Evolutionary conservation across 192 early-diverging fungal genomes (phyloP).

Genomic region (Podila epicladia): DNA sequence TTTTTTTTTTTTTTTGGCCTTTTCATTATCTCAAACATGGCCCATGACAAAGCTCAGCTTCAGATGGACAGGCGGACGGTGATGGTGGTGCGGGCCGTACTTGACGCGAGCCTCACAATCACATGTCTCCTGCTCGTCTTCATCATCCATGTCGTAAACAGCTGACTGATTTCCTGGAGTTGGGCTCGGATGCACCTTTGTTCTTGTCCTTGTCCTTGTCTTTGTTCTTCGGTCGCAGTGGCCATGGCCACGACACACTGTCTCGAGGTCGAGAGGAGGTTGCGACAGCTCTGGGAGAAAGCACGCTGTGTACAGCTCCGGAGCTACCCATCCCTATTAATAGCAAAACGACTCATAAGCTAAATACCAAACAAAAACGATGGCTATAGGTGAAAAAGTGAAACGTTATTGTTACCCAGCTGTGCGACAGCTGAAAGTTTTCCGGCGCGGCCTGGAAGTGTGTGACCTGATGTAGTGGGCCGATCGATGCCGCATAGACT

Average conservation of each 20-base stretch:
- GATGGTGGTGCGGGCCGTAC: slow-evolving; percentile 10
- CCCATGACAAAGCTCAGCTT: slow-evolving; percentile 44
- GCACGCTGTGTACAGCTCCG: neutral
- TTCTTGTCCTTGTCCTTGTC: too few relatives aligned
- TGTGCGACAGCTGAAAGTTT: slow-evolving; percentile 60
- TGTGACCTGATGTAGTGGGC: slow-evolving; percentile 59
- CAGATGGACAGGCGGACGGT: slow-evolving; percentile 11
- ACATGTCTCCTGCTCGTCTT: neutral
- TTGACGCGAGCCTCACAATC: slow-evolving; percentile 7
- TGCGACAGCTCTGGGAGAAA: neutral
- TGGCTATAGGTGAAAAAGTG: neutral
- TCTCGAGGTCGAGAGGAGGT: neutral
- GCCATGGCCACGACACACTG: too few relatives aligned
- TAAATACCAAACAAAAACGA: neutral
- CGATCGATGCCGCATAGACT: slow-evolving; percentile 57
- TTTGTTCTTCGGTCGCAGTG: too few relatives aligned
- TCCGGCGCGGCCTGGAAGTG: slow-evolving; percentile 67
- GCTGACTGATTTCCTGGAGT: too few relatives aligned
- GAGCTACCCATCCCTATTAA: slow-evolving; percentile 25
- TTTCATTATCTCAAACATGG: slow-evolving; percentile 11
- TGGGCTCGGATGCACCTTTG: neutral
- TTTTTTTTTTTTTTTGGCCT: neutral
- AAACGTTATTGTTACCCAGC: slow-evolving; percentile 54
- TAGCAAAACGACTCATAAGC: neutral
- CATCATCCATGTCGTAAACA: too few relatives aligned